Conservation (phyloP, 106 monocot species). For the Amphibolis antarctica region DNA sequence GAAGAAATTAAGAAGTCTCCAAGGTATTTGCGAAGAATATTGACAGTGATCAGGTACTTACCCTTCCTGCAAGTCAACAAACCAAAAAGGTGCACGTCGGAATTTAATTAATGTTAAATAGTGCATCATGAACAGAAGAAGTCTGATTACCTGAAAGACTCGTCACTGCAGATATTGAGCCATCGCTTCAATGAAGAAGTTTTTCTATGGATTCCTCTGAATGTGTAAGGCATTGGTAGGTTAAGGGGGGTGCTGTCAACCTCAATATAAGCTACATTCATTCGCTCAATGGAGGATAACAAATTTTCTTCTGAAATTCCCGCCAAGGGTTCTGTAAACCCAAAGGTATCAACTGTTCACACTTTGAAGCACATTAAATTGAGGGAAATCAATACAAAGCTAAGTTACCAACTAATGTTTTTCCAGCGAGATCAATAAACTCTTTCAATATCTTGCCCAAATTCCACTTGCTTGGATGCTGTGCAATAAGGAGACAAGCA, state of each 20-base stretch:
- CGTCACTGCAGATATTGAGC: conserved; percentile 68
- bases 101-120: background rate
- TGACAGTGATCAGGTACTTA: conserved; percentile 34
- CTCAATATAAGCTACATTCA: conserved; percentile 31
- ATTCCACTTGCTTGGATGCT: conserved; percentile 76
- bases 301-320: conserved; percentile 42
- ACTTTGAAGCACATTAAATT: background rate
- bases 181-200: conserved; percentile 67
- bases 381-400: background rate
- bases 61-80: conserved; percentile 44
- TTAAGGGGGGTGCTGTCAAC: conserved; percentile 49
- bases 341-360: background rate
- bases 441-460: conserved; percentile 63
- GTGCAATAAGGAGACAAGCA: conserved; percentile 5
- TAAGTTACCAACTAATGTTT: conserved; percentile 45
- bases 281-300: conserved; percentile 46
- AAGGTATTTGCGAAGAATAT: conserved; percentile 86
- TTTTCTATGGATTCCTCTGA: conserved; percentile 77
- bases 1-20: conserved; percentile 85
- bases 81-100: background rate
- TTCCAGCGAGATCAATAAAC: conserved; percentile 59
- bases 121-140: background rate
- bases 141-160: conserved; percentile 44
- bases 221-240: conserved; percentile 57
- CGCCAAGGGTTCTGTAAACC: conserved; percentile 20